Base-by-base conservation (phyloP, 2,329 filamentous ascomycete species). In the Alternaria brassicicola region DNA sequence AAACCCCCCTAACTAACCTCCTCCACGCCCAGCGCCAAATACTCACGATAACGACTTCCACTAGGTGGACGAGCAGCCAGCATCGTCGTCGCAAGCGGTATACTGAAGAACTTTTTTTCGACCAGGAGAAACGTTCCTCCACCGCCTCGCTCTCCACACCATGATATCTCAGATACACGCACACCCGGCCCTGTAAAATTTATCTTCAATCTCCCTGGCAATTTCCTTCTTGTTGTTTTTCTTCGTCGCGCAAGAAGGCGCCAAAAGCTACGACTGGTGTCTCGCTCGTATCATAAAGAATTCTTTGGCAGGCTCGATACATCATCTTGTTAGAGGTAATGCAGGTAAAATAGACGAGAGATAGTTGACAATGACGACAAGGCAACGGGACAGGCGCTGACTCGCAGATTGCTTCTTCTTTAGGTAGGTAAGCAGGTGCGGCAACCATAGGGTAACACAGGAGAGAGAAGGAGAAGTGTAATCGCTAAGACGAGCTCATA, bases 91-190 rank as follows among this genome's bases (percentile, higher is more conserved):
- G 69, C 63, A 4, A 67, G 54, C 0, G 74, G 72, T 2, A 80
- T 68, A 26, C 54, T 63, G 61, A 81, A 80, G 63, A 81, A 78
- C 13, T 62, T 13, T 62, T 66, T 39, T 74, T 73, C 2, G 69
- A 70, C 68, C 69, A 74, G 10, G 56, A 50, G 49, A 76, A 76
- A 28, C 63, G 67, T 38, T 72, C 56, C 10, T 71, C 64, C 1
- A 79, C 66, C 30, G 63, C 57, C 26, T 73, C 64, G 33, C 66
- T 64, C 3, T 63, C 52, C 0, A 81, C 61, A 2, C 76, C 77
- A 53, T 80, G 77, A 42, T 78, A 78, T 50, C 65, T 71, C 26
- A 81, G 66, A 56, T 80, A 79, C 35, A 80, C 78, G 79, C 78
- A 57, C 81, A 81, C 2, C 79, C 79, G 8, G 76, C 69, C 6